Base-by-base conservation (phyloP, 106 monocot genomes). In the Platanthera guangdongensis region DNA sequence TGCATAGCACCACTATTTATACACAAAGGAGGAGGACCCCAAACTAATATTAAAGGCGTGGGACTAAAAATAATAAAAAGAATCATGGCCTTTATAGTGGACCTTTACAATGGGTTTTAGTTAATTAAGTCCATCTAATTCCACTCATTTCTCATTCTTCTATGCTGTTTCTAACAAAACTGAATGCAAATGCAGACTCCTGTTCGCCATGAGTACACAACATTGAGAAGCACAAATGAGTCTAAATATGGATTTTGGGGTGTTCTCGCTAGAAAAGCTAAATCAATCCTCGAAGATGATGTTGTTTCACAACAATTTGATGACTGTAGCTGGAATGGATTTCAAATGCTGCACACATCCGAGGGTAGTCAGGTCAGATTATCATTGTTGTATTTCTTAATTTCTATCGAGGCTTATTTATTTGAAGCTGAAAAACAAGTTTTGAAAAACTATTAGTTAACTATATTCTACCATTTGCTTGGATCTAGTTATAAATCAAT, bases 271-370 rank as follows among this genome's bases (percentile, higher is more conserved):
- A 78, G 70, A 70, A 78, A 68, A 67, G 78, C 65, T 54, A 78
- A 45, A 54, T 78, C 78, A 32, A 51, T 78, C 32, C 51, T 78
- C 18, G 78, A 78, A 52, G 78, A 78, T 25, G 78, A 78, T 45
- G 53, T 9, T 25, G 11, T 16, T 46, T 48, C 70, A 15, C 70
- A 70, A 22, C 52, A 68, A 70, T 54, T 69, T 70, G 45, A 67
- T 69, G 62, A 52, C 45, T 7, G 70, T 19, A 54, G 70, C 10
- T 47, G 47, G 25, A 70, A 70, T 15, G 52, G 39, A 12, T 60
- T 47, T 6, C 78, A 78, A 28, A 69, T 39, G 53, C 52, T 50
- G 21, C 3, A 70, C 15, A 14, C 75, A 75, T 18, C 78, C 0
- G 18, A 13, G 45, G 69, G 13, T 9, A 72, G 10, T 78, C 49